Conservation (phyloP, 2,329 filamentous ascomycete species). For the Ophiostoma tasmaniense region DNA sequence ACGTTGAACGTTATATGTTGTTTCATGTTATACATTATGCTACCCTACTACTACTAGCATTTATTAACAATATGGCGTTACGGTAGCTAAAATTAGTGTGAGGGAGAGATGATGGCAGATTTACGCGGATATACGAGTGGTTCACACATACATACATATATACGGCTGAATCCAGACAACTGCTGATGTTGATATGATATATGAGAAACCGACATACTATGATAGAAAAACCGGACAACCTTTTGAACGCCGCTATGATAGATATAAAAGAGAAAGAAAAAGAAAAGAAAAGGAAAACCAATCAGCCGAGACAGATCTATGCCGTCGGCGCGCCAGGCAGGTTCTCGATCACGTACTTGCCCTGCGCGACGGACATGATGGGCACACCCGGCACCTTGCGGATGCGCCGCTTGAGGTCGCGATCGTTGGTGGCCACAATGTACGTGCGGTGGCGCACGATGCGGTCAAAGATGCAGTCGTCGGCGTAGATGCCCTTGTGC, state of each 20-base stretch:
- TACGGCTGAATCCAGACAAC: no score
- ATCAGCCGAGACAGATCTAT: neutral
- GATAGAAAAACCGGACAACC: neutral
- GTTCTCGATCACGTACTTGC: conserved; percentile 91
- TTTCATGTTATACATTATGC: neutral
- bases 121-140: no score
- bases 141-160: no score
- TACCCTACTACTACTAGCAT: neutral
- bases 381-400: conserved; percentile 67
- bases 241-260: conserved; percentile 3
- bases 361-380: conserved; percentile 72
- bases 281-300: neutral
- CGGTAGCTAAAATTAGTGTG: no score
- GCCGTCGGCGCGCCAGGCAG: conserved; percentile 64
- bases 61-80: neutral
- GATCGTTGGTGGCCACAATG: conserved; percentile 50
- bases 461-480: conserved; percentile 76
- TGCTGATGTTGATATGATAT: neutral
- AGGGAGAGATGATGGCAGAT: no score
- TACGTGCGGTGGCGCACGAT: conserved; percentile 52
- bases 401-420: conserved; percentile 72
- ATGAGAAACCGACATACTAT: neutral
- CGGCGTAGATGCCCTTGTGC: conserved; percentile 76
- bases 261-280: neutral
- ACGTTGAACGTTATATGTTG: no score